Evolutionary conservation across 192 early-diverging fungal species (phyloP).

Genomic region (Mortierella hygrophila): DNA sequence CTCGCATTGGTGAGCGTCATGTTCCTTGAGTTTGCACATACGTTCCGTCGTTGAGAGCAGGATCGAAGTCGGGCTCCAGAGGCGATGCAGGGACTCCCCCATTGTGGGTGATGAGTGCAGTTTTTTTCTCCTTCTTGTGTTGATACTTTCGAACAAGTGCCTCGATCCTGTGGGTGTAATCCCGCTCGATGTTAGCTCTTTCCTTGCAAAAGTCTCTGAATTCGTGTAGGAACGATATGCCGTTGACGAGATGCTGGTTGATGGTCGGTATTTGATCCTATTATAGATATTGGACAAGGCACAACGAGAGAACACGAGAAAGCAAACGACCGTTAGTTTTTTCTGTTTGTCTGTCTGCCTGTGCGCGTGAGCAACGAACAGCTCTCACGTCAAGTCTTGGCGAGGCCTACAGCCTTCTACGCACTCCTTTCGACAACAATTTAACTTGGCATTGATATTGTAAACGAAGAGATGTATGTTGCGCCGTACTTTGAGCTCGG

Average conservation of each 20-base stretch:
- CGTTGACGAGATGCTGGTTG: conserved; percentile 64
- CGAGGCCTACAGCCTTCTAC: not conserved
- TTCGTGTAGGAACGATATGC: conserved; percentile 73
- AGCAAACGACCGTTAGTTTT: not conserved
- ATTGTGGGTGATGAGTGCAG: conserved; percentile 4
- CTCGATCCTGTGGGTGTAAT: conserved; percentile 78
- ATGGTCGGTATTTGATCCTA: conserved; percentile 69
- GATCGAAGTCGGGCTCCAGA: conserved; percentile 45
- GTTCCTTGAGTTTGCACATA: conserved; percentile 24
- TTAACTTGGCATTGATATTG: not conserved
- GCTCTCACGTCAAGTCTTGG: not conserved
- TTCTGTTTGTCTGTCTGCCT: not conserved
- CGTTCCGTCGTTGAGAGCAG: conserved; percentile 51
- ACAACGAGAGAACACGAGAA: not conserved
- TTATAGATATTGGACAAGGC: not conserved
- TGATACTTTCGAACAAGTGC: conserved; percentile 70
- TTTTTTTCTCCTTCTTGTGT: conserved; percentile 57
- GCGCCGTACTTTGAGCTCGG: conserved; percentile 41
- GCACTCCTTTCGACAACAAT: not conserved
- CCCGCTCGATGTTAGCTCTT: conserved; percentile 74
- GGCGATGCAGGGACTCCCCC: conserved; percentile 39
- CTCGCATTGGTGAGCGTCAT: conserved; percentile 1
- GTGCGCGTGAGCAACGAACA: not conserved
- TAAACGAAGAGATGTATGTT: not conserved
- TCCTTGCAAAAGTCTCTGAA: conserved; percentile 81